These are phyloP conservation scores for Claviceps quebecensis DNA, from an alignment of 2,329 filamentous ascomycete genomes.

Conservation along the genomic window DNA sequence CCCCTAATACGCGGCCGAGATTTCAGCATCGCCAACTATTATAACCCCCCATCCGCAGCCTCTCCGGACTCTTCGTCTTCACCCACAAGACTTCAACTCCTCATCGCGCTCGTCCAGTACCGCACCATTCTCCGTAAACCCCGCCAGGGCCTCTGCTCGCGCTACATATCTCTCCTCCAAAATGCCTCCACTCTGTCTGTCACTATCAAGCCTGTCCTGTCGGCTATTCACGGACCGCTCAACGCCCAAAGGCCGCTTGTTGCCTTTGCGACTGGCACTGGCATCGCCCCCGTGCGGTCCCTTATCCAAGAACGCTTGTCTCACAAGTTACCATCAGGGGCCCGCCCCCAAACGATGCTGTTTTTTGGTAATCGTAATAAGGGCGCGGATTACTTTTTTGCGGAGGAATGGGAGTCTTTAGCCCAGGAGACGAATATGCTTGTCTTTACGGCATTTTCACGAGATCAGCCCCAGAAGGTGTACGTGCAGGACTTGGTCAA, in stretches of 20 bases:
- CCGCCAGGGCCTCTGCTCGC: slow-evolving; percentile 77
- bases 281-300: slow-evolving; percentile 70
- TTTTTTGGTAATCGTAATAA: slow-evolving; percentile 77
- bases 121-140: slow-evolving; percentile 73
- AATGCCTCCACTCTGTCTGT: slow-evolving; percentile 46
- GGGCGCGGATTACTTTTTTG: slow-evolving; percentile 67
- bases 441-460: slow-evolving; percentile 33
- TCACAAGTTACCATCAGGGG: slow-evolving; percentile 5
- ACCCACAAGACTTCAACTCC: slow-evolving; percentile 43
- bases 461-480: slow-evolving; percentile 33
- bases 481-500: slow-evolving; percentile 43
- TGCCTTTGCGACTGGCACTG: slow-evolving; percentile 74
- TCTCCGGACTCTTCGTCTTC: slow-evolving; percentile 10
- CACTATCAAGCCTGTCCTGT: slow-evolving; percentile 35
- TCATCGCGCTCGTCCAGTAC: slow-evolving; percentile 85
- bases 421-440: slow-evolving; percentile 10
- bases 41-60: slow-evolving; percentile 26
- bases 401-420: slow-evolving; percentile 51
- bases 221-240: slow-evolving; percentile 25
- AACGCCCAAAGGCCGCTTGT: slow-evolving; percentile 44
- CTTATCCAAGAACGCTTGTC: slow-evolving; percentile 60
- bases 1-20: slow-evolving; percentile 77
- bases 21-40: slow-evolving; percentile 85
- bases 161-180: slow-evolving; percentile 59
- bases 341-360: slow-evolving; percentile 36